Percentiles rank a stretch among this genome's conserved stretches.
phyloP scores from a whole-genome alignment of 2,329 filamentous ascomycete species.

The Fonsecaea nubica region DNA sequence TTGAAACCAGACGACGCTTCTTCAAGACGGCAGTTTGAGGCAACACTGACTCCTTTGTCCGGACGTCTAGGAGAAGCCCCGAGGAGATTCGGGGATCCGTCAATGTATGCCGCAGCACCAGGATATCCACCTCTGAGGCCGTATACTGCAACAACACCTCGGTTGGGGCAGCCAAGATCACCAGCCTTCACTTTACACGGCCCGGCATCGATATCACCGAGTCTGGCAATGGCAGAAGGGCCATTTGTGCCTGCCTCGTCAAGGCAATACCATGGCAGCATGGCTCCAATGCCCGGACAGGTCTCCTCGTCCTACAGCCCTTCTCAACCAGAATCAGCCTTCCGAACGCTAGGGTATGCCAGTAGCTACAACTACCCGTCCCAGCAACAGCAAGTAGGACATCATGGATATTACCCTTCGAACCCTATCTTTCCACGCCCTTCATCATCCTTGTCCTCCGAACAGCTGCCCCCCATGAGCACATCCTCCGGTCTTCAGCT shows the following conservation, averaged over 20 bases:
- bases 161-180: conserved; percentile 19
- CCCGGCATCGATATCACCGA: conserved; percentile 35
- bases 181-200: conserved; percentile 32
- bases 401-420: conserved; percentile 13
- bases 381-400: conserved; percentile 23
- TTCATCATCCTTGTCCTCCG: conserved; percentile 12
- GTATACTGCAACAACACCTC: conserved; percentile 24
- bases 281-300: conserved; percentile 19
- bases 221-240: conserved; percentile 31
- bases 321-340: conserved; percentile 23
- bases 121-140: conserved; percentile 25
- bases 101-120: conserved; percentile 21
- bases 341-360: conserved; percentile 19
- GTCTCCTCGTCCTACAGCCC: conserved; percentile 18
- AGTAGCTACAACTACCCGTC: conserved; percentile 31
- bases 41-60: conserved; percentile 18
- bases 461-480: conserved; percentile 25
- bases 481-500: conserved; percentile 34
- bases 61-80: conserved; percentile 23
- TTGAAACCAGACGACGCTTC: conserved; percentile 36
- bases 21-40: conserved; percentile 25
- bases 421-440: conserved; percentile 36
- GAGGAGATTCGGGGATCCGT: conserved; percentile 22
- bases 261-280: conserved; percentile 21
- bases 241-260: conserved; percentile 30